Evolutionary conservation across 2,329 filamentous ascomycete species (phyloP), one percentile per base, ranked within the genome.

Genomic region (Septoria linicola): DNA sequence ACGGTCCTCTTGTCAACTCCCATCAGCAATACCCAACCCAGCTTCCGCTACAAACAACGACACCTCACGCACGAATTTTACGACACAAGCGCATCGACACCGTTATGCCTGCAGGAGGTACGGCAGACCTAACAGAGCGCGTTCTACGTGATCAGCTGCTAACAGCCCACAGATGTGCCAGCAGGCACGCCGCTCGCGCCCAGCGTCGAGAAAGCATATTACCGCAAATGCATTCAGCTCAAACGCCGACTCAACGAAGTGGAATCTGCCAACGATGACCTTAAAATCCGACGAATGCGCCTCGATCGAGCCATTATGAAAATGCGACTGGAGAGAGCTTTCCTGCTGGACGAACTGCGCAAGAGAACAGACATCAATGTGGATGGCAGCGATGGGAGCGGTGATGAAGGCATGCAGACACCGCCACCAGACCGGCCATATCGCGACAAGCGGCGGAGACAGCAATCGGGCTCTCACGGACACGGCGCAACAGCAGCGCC

Each of bases 171-270:
- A 48, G 44, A 48, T 17, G 39, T 32, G 13, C 47, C 61, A 6
- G 21, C 52, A 13, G 66, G 65, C 59, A 68, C 68, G n/a, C 68
- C 76, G 10, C 80, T 84, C 50, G 89, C 92, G 16, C 92, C 93
- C 13, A 95, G 90, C 13, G 90, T 97, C 57, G 92, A 99, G 72
- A 87, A 92, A 69, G 91, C 92, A 43, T 99, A 97, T 73, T 90
- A 93, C 65, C 83, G 89, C 59, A 97, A 99, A 82, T 97, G 92
- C 71, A 89, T 96, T 68, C 88, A 95, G 63, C 81, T 99, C 17
- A 95, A 95, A 74, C 87, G 89, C 63, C 87, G 93, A 55, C 88
- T 93, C 58, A 87, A 85, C 68, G 91, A 96, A 69, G 89, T 97
- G 63, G 91, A 97, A 69, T 84, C 89, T 54, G 86, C 89, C 66